phyloP scores from a whole-genome alignment of 2,329 filamentous ascomycete genomes.

The Colletotrichum tropicicola region DNA sequence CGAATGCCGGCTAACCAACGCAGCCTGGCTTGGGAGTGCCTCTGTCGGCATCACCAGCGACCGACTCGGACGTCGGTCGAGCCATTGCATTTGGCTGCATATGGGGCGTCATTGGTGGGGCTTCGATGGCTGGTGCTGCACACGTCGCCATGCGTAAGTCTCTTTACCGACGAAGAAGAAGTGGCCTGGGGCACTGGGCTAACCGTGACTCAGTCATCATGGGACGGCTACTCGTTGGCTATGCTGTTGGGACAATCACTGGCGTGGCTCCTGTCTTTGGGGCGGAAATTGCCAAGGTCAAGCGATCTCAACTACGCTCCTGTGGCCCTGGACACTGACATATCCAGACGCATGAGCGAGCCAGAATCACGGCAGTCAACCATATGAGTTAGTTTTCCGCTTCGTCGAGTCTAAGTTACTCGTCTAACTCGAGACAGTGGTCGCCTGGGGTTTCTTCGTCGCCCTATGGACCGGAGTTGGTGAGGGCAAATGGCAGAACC shows the following conservation, averaged over 20 bases:
- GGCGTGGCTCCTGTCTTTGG: constrained; percentile 51
- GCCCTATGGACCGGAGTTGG: constrained; percentile 50
- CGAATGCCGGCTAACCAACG: too few species aligned
- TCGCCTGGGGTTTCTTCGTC: constrained; percentile 51
- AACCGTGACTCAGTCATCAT: constrained; percentile 41
- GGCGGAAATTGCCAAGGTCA: constrained; percentile 50
- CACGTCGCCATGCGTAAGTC: constrained; percentile 51
- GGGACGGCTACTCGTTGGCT: constrained; percentile 47
- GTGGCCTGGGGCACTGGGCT: neutral
- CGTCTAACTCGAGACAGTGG: too few species aligned
- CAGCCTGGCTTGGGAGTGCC: constrained; percentile 50
- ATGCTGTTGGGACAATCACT: constrained; percentile 50
- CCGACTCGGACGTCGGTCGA: constrained; percentile 44
- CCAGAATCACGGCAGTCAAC: constrained; percentile 49
- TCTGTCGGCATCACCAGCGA: constrained; percentile 50
- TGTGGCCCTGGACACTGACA: neutral
- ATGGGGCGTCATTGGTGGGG: constrained; percentile 48
- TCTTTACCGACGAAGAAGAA: neutral
- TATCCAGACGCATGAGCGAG: constrained; percentile 44
- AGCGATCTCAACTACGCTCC: neutral
- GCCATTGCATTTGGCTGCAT: constrained; percentile 51
- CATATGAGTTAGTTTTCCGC: constrained; percentile 46
- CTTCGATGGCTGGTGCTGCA: constrained; percentile 49
- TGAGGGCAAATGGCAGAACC: constrained; percentile 46
- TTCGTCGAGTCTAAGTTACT: neutral